Base-by-base conservation (phyloP, 1,284 basidiomycete species). In the Ceratobasidium sp. region DNA sequence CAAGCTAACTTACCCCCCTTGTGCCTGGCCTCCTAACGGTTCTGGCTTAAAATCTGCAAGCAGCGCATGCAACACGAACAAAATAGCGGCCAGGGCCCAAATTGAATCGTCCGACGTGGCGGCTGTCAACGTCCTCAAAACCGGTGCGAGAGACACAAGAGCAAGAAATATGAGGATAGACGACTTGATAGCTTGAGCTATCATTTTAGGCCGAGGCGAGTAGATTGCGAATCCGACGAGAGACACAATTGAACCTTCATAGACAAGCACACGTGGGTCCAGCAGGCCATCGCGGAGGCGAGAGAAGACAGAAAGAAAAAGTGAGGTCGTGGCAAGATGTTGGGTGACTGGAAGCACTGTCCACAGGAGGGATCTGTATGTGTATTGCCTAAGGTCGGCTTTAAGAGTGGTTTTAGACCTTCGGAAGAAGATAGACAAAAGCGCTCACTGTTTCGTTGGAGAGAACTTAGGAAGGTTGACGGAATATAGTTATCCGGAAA, bases 51-150 rank as follows among this genome's bases (percentile, higher is more conserved):
- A 93, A 80, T 93, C 90, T 2, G 88, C 88, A 12, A 93, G 79
- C 43, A 90, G 80, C 3, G 88, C 81, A 78, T 90, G 89, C 48
- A 90, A 80, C 48, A 84, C 80, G 77, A 92, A 89, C 39, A 94
- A 83, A 75, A 82, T 82, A 14, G 87, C 86, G 57, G 93, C 88
- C 55, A 98, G 82, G 6, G 96, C 96, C 95, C 96, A 98, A 76
- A 98, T 97, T 30, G 94, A 96, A 80, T 99, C 97, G 14, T 91
- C 92, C 21, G 97, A 98, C 0, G 96, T 98, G 8, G 96, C 93
- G 48, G 94, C 93, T 12, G 95, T 97, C 76, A 99, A 82, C 0
- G 96, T 98, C 75, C 92, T 88, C 72, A 99, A 83, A 3, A 98
- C 92, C 0, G 97, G 97, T 0, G 96, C 92, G 52, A 98, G 85